Evolutionary conservation across 148 eudicot genomes (phyloP).

Genomic region (Silene uniflora): DNA sequence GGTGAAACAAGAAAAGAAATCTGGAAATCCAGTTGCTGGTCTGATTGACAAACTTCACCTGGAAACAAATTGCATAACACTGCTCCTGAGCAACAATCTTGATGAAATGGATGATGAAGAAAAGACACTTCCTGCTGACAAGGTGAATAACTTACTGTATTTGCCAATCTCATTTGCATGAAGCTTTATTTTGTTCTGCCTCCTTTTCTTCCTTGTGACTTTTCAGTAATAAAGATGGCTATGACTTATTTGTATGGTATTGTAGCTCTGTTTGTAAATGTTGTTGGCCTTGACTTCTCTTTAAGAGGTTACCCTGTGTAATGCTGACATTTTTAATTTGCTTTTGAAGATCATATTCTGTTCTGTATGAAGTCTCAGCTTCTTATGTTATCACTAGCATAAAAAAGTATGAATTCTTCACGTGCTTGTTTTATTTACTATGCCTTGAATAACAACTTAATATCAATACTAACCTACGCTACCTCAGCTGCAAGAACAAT

Average conservation of each 20-base stretch:
- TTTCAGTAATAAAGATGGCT: not conserved
- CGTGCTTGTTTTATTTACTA: not conserved
- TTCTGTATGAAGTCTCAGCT: not conserved
- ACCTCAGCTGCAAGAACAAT: not conserved
- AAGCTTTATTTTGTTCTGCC: not conserved
- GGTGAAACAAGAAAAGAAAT: conserved; percentile 97
- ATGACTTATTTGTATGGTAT: not conserved
- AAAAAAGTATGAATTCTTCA: not conserved
- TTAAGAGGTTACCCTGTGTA: not conserved
- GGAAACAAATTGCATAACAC: conserved; percentile 78
- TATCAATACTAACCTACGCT: not conserved
- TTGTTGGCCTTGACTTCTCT: not conserved
- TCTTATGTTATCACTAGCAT: not conserved
- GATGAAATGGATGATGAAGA: conserved; percentile 99
- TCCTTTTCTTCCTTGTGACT: not conserved
- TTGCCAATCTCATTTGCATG: not conserved
- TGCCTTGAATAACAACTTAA: not conserved
- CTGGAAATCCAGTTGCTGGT: conserved; percentile 98
- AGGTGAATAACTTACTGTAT: conserved; percentile 42
- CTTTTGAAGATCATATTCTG: not conserved
- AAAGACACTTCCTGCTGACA: conserved; percentile 87
- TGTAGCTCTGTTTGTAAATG: not conserved
- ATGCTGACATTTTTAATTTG: conserved; percentile 7
- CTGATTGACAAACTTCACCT: conserved; percentile 88
- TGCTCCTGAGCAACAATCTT: conserved; percentile 90